phyloP scores from a whole-genome alignment of 768 basidiomycete genomes.

The Amanita subjunquillea region DNA sequence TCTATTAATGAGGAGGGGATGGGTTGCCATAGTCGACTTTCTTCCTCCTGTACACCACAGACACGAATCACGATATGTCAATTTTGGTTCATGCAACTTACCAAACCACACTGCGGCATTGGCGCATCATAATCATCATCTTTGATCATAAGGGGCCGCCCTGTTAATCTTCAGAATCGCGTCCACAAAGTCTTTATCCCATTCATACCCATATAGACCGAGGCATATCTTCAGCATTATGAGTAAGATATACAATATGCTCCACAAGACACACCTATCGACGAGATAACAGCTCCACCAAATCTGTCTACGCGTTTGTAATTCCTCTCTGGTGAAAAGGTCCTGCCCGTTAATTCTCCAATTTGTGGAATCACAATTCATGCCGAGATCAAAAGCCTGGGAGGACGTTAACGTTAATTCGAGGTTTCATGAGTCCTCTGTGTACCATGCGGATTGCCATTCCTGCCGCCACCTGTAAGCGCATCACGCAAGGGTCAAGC shows the following conservation, averaged over 20 bases:
- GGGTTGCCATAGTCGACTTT: conserved; percentile 45
- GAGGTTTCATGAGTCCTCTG: conserved; percentile 1
- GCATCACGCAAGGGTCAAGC: conserved; percentile 1
- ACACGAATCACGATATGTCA: not conserved
- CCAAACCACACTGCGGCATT: conserved; percentile 45
- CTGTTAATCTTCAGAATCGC: conserved; percentile 19
- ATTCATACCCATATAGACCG: conserved; percentile 58
- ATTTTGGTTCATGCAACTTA: conserved; percentile 14
- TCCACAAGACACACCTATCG: conserved; percentile 42
- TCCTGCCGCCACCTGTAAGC: conserved; percentile 21
- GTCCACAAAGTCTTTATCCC: not conserved
- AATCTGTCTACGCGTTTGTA: conserved; percentile 62
- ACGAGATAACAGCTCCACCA: conserved; percentile 72
- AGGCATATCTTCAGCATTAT: conserved; percentile 41
- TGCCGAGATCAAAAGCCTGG: conserved; percentile 71
- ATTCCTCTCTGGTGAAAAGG: conserved; percentile 57
- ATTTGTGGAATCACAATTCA: conserved; percentile 68
- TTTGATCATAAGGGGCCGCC: conserved; percentile 58
- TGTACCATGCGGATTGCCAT: conserved; percentile 70
- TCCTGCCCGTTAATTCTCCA: conserved; percentile 59
- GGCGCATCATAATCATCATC: conserved; percentile 65
- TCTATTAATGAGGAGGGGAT: conserved; percentile 26
- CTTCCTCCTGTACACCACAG: conserved; percentile 38
- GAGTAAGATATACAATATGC: not conserved
- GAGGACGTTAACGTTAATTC: conserved; percentile 1